phyloP scores from a whole-genome alignment of 2,329 filamentous ascomycete species.

The Calonectria crousiana region DNA sequence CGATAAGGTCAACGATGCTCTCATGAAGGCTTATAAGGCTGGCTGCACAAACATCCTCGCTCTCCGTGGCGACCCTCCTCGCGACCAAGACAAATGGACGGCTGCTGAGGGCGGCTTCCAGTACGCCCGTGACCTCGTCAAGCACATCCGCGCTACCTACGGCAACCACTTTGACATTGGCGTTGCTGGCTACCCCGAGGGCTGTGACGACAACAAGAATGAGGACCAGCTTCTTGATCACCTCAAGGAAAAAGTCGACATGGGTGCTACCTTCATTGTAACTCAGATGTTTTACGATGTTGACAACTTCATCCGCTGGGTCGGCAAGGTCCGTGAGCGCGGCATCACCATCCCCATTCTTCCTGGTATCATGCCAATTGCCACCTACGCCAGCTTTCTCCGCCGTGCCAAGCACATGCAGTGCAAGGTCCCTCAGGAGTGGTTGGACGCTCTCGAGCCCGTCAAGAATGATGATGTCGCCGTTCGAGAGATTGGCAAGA shows the following conservation, averaged over 20 bases:
- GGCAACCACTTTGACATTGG: slow-evolving; percentile 90
- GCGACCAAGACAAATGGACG: slow-evolving; percentile 95
- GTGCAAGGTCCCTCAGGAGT: slow-evolving; percentile 83
- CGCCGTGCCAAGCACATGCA: slow-evolving; percentile 93
- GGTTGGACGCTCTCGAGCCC: slow-evolving; percentile 86
- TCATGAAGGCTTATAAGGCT: slow-evolving; percentile 89
- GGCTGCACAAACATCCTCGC: slow-evolving; percentile 98
- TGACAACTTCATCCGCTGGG: slow-evolving; percentile 94
- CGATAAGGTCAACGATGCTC: slow-evolving; percentile 89
- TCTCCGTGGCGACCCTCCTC: slow-evolving; percentile 90
- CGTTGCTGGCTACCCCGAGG: slow-evolving; percentile 96
- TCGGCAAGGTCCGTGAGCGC: slow-evolving; percentile 83
- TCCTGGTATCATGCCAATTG: slow-evolving; percentile 89
- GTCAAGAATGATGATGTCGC: slow-evolving; percentile 97
- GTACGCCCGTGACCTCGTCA: slow-evolving; percentile 92
- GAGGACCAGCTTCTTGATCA: slow-evolving; percentile 89
- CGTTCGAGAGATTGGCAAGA: slow-evolving; percentile 90
- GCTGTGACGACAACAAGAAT: slow-evolving; percentile 92
- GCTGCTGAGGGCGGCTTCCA: slow-evolving; percentile 88
- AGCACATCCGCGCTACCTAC: slow-evolving; percentile 83
- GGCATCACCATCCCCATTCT: slow-evolving; percentile 89
- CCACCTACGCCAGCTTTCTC: slow-evolving; percentile 93
- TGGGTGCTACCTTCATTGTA: slow-evolving; percentile 92
- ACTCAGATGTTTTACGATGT: slow-evolving; percentile 99
- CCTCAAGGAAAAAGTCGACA: slow-evolving; percentile 96